phyloP scores from a whole-genome alignment of 2,329 filamentous ascomycete genomes.

The Emergomyces pasteurianus region DNA sequence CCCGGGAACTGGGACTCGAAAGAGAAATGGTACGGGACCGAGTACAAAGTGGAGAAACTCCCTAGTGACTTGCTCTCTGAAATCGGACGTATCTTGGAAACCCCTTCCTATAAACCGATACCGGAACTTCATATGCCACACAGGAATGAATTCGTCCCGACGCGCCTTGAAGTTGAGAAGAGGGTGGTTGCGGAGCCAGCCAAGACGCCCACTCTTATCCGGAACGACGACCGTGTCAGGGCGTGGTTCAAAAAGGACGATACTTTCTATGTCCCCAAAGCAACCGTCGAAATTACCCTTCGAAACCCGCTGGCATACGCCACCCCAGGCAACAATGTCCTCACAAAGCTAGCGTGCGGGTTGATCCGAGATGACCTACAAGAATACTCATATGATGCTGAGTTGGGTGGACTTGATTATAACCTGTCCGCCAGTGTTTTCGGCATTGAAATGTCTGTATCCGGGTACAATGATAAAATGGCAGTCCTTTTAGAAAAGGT shows the following conservation, averaged over 20 bases:
- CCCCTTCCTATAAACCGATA: conserved; percentile 47
- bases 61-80: conserved; percentile 61
- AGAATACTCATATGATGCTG: conserved; percentile 92
- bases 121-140: conserved; percentile 73
- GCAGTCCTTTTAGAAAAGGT: conserved; percentile 83
- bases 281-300: conserved; percentile 69
- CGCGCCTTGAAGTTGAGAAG: conserved; percentile 85
- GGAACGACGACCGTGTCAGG: conserved; percentile 67
- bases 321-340: conserved; percentile 65
- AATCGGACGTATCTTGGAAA: conserved; percentile 52
- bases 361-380: conserved; percentile 79
- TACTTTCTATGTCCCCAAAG: conserved; percentile 95
- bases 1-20: conserved; percentile 76
- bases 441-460: conserved; percentile 66
- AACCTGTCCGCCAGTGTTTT: conserved; percentile 58
- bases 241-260: conserved; percentile 99
- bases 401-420: conserved; percentile 81
- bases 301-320: conserved; percentile 68
- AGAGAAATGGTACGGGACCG: conserved; percentile 97
- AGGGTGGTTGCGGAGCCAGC: conserved; percentile 70
- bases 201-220: conserved; percentile 65
- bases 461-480: conserved; percentile 95
- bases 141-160: conserved; percentile 92
- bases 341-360: conserved; percentile 69
- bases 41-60: conserved; percentile 75